Base-by-base conservation (phyloP, 2,329 filamentous ascomycete species). In the Myriosclerotinia duriaeana region DNA sequence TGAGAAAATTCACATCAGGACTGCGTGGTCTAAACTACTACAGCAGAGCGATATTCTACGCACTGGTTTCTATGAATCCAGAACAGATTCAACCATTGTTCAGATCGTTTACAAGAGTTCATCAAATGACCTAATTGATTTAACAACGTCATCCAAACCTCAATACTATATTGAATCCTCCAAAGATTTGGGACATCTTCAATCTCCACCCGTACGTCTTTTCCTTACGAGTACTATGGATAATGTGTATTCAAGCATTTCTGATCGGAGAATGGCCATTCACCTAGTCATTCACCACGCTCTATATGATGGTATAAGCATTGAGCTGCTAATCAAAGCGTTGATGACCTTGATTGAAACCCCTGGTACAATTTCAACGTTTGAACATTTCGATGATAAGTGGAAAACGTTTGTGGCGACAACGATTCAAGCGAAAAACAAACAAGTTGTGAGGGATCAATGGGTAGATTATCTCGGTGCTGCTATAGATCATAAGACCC, bases 261-360 rank as follows among this genome's bases (percentile, higher is more conserved):
- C 8, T 2, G 11, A 26, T 50, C 12, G 26, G 22, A 12, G 14
- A 14, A 0, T 34, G 74, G 11, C 69, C 0, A 36, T 77, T 11
- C 70, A 83, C 2, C 80, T 92, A 6, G 81, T 81, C 36, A 88
- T 97, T 5, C 93, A 97, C 69, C 93, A 98, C 76, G 90, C 91
- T 0, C 81, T 97, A 0, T 98, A 97, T 74, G 94, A 97, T 76
- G 93, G 89, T 7, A 83, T 96, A 68, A 95, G 91, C 72, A 80
- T 97, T 5, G 85, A 88, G 0, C 75, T 83, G 0, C 78, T 96
- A 7, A 79, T 92, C 30, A 74, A 82, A 17, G 78, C 83, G 52
- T 78, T 89, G 15, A 77, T 82, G 68, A 69, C 9, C 38, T 40
- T 40, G 11, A 22, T 22, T 26, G n/a, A 5, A 50, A 50, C 4